phyloP scores from a whole-genome alignment of 805 yeast species.

The Kodamaea fukazawae region DNA sequence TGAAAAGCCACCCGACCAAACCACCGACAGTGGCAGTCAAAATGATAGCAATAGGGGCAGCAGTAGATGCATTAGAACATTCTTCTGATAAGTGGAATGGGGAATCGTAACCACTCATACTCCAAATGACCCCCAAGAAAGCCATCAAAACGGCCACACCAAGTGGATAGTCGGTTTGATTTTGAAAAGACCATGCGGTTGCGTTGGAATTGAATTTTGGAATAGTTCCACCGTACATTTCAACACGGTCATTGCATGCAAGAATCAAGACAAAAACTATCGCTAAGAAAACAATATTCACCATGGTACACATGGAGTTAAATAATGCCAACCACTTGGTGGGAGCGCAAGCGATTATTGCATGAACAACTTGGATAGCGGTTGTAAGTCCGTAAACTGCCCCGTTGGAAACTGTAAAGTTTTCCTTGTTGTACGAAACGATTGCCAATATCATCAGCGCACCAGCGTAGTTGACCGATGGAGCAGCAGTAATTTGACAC shows the following conservation, averaged over 20 bases:
- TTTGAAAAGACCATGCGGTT: conserved; percentile 53
- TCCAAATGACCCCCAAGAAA: conserved; percentile 63
- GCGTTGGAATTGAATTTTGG: conserved; percentile 50
- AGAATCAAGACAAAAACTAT: conserved; percentile 54
- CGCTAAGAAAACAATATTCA: conserved; percentile 48
- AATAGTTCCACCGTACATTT: conserved; percentile 23
- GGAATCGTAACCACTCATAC: conserved; percentile 74
- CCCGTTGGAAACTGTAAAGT: conserved; percentile 45
- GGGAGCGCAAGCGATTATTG: conserved; percentile 49
- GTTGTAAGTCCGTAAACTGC: conserved; percentile 51
- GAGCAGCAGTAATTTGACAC: conserved; percentile 61
- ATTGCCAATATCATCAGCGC: conserved; percentile 57
- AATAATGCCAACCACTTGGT: conserved; percentile 53
- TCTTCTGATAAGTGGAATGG: conserved; percentile 78
- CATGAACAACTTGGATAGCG: conserved; percentile 49
- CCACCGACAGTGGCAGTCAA: conserved; percentile 58
- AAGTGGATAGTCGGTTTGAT: conserved; percentile 61
- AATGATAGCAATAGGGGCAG: conserved; percentile 67
- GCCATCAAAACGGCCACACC: conserved; percentile 58
- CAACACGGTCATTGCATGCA: conserved; percentile 47
- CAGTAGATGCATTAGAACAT: conserved; percentile 58
- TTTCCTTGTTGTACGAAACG: conserved; percentile 36
- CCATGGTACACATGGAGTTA: conserved; percentile 48
- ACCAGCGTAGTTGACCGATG: conserved; percentile 56
- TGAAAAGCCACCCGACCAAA: conserved; percentile 52